Base-by-base conservation (phyloP, 257 asterid genomes). In the Osmanthus fragrans region DNA sequence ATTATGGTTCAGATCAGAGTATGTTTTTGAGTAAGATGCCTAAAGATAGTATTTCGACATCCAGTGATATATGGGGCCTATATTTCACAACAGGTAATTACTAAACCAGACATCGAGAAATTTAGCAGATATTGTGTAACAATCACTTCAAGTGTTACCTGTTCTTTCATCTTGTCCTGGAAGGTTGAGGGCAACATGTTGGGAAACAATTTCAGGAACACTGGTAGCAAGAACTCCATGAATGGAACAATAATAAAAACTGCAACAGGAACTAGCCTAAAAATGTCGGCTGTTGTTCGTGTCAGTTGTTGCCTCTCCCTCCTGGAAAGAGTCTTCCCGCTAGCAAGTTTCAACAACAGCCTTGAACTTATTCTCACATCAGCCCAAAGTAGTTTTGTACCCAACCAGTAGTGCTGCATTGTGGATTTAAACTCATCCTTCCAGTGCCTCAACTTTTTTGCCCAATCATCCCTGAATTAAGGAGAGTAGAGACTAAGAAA, bases 121-220 rank as follows among this genome's bases (percentile, higher is more conserved):
- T n/a, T 36, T 7, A 36, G 29, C 51, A 69, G 67, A 45, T 73
- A 72, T 76, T 71, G 65, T 21, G 73, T 73, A 32, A 32, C 34
- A 32, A 32, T 32, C 34, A 39, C 21, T 39, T 66, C 42, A 80
- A 73, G 19, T 40, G 49, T 32, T 77, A 95, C 99, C 98, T 96
- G 96, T 86, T 92, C 98, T 85, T 96, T 93, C 99, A 96, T 92
- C 93, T 92, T 92, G 88, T 96, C 98, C 88, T 96, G 99, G 87
- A 96, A 96, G 72, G 99, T 96, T 25, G 99, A 96, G 27, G 99
- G 99, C 74, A 96, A 80, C 98, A 96, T 93, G 87, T 93, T 92
- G 12, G 99, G 99, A 74, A 96, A 96, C 84, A 96, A 83, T 82
- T 93, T 96, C 84, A 96, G 88, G 89, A 91, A 89, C 39, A 92